A percentile compares a stretch with the other conserved stretches of the same genome.
Evolutionary conservation across 2,329 filamentous ascomycete species (phyloP).

Genomic region (Talaromyces sp.): DNA sequence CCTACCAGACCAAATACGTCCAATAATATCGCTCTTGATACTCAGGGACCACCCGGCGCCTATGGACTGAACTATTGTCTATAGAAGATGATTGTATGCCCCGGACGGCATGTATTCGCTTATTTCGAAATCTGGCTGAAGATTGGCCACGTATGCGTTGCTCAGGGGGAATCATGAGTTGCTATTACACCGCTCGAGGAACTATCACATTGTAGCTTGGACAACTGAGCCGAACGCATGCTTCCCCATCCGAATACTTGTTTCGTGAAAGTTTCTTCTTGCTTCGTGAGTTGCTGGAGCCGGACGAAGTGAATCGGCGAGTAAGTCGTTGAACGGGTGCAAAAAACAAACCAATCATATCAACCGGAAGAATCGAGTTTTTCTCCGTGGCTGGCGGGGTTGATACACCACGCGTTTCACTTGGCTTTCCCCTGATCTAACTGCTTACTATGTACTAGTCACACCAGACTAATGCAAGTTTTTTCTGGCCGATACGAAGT

Average conservation of each 20-base stretch:
- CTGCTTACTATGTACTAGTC: neutral
- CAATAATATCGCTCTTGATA: neutral
- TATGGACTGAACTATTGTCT: too few species aligned
- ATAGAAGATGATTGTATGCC: neutral
- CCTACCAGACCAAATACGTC: neutral
- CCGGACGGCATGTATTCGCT: neutral
- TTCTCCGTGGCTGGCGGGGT: neutral
- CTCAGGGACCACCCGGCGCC: neutral
- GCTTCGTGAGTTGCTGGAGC: neutral
- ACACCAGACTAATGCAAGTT: neutral
- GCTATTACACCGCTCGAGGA: neutral
- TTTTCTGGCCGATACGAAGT: neutral
- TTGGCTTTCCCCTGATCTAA: constrained; percentile 4
- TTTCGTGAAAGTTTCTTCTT: neutral
- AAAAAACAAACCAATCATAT: neutral
- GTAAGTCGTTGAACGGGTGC: neutral
- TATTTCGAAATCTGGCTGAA: neutral
- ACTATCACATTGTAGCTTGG: neutral
- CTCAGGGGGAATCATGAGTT: neutral
- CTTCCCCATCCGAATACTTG: neutral
- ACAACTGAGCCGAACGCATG: neutral
- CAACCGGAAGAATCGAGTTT: neutral
- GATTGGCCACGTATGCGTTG: neutral
- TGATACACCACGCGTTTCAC: constrained; percentile 16
- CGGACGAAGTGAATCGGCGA: neutral